Percentiles rank a stretch among this genome's conserved stretches.
Evolutionary conservation across 805 yeast genomes (phyloP).

Genomic region (Kuraishia borneana): DNA sequence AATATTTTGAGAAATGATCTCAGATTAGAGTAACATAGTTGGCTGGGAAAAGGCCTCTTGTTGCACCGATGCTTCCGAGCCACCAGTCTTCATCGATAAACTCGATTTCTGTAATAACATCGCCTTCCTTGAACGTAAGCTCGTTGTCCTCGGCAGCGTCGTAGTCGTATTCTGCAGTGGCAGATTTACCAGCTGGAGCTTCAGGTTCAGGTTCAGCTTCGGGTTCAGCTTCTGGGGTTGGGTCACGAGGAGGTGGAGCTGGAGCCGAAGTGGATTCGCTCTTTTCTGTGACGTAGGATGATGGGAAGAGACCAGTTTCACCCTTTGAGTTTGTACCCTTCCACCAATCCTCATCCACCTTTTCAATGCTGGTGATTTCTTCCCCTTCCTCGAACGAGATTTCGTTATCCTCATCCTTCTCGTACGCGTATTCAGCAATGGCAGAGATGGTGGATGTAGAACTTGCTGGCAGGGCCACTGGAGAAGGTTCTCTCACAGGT

Average conservation of each 20-base stretch:
- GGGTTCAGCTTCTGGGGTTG: slow-evolving; percentile 6
- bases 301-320: slow-evolving; percentile 46
- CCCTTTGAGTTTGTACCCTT: slow-evolving; percentile 23
- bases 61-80: slow-evolving; percentile 78
- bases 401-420: slow-evolving; percentile 68
- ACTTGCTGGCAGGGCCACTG: slow-evolving; percentile 7
- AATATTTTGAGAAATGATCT: slow-evolving; percentile 9
- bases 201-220: slow-evolving; percentile 11
- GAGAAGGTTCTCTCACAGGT: slow-evolving; percentile 5
- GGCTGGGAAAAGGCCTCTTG: slow-evolving; percentile 81
- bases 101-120: slow-evolving; percentile 68
- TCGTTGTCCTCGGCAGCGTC: slow-evolving; percentile 93
- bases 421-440: slow-evolving; percentile 72
- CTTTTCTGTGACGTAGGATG: slow-evolving; percentile 34
- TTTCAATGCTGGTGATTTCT: slow-evolving; percentile 49
- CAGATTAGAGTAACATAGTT: slow-evolving; percentile 49
- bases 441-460: slow-evolving; percentile 30
- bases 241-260: neutral
- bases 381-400: slow-evolving; percentile 61
- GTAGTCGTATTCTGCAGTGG: slow-evolving; percentile 66
- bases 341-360: slow-evolving; percentile 73
- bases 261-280: slow-evolving; percentile 10
- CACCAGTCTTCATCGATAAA: slow-evolving; percentile 96
- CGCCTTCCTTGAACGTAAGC: slow-evolving; percentile 76
- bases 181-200: slow-evolving; percentile 25